A percentile compares a stretch with the other conserved stretches of the same genome.
Evolutionary conservation across 1,284 basidiomycete species (phyloP).

Genomic region (Thelephora terrestris): DNA sequence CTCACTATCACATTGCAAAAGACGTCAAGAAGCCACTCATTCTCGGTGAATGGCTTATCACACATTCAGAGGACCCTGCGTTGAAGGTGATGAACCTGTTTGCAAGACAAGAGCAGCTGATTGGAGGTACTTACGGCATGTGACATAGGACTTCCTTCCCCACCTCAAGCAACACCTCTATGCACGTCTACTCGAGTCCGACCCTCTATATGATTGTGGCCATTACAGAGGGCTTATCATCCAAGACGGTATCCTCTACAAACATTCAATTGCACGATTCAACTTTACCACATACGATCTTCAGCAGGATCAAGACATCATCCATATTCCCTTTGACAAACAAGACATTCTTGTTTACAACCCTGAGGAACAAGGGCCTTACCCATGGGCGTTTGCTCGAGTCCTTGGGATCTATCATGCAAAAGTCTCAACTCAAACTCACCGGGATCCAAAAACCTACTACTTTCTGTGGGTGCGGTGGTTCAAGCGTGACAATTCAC

Average conservation of each 20-base stretch:
- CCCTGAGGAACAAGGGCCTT: slow-evolving; percentile 6
- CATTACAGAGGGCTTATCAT: too few species aligned
- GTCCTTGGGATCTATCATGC: slow-evolving; percentile 24
- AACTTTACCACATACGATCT: slow-evolving; percentile 26
- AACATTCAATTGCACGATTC: slow-evolving; percentile 15
- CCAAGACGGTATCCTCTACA: slow-evolving; percentile 14
- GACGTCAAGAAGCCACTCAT: too few species aligned
- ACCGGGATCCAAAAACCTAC: slow-evolving; percentile 5
- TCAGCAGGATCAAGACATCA: slow-evolving; percentile 22
- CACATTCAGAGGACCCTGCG: too few species aligned
- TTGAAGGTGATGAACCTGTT: too few species aligned
- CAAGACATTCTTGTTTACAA: slow-evolving; percentile 21
- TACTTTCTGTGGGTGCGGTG: slow-evolving; percentile 22
- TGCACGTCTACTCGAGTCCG: too few species aligned
- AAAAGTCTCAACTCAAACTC: slow-evolving; percentile 9
- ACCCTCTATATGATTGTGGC: too few species aligned
- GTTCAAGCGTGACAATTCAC: slow-evolving; percentile 14
- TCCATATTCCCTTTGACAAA: slow-evolving; percentile 22
- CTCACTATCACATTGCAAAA: too few species aligned
- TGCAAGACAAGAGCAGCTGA: too few species aligned
- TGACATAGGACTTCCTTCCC: too few species aligned
- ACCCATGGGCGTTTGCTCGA: slow-evolving; percentile 23
- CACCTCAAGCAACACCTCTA: too few species aligned
- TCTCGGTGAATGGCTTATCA: too few species aligned
- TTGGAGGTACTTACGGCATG: too few species aligned